These are phyloP conservation scores for Fusarium euwallaceae DNA, from an alignment of 2,329 filamentous ascomycete species.

Conservation along the genomic window DNA sequence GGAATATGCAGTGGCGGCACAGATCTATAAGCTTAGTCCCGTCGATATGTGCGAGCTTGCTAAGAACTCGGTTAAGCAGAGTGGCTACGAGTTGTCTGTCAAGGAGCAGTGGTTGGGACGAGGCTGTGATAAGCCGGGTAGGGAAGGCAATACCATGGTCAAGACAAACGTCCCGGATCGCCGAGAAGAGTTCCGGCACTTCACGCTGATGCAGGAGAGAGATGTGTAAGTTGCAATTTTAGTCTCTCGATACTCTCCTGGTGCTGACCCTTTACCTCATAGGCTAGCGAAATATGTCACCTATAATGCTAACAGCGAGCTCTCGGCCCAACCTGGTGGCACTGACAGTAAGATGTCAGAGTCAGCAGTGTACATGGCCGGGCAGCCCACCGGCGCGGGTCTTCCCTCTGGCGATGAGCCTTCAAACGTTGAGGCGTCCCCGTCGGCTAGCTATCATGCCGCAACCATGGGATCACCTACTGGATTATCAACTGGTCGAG, in stretches of 20 bases:
- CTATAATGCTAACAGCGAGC: slow-evolving; percentile 48
- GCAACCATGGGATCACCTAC: slow-evolving; percentile 37
- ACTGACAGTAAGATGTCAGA: slow-evolving; percentile 35
- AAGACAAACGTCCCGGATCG: slow-evolving; percentile 98
- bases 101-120: slow-evolving; percentile 93
- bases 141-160: slow-evolving; percentile 88
- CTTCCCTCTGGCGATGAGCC: slow-evolving; percentile 12
- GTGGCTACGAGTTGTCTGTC: slow-evolving; percentile 88
- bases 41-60: slow-evolving; percentile 99
- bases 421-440: slow-evolving; percentile 23
- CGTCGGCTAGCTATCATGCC: slow-evolving; percentile 20
- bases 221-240: slow-evolving; percentile 74
- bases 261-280: slow-evolving; percentile 10
- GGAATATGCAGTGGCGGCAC: slow-evolving; percentile 96
- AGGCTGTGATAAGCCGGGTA: slow-evolving; percentile 82
- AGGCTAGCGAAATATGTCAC: slow-evolving; percentile 61
- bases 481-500: slow-evolving; percentile 43
- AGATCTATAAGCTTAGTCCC: slow-evolving; percentile 97
- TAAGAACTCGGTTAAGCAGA: slow-evolving; percentile 95
- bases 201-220: slow-evolving; percentile 86
- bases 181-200: slow-evolving; percentile 88
- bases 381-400: slow-evolving; percentile 12
- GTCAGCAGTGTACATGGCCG: slow-evolving; percentile 27
- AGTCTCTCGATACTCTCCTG: background rate
- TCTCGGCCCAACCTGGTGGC: slow-evolving; percentile 15